Evolutionary conservation across 1,284 basidiomycete species (phyloP).

Genomic region (Ceratobasidium sp.): DNA sequence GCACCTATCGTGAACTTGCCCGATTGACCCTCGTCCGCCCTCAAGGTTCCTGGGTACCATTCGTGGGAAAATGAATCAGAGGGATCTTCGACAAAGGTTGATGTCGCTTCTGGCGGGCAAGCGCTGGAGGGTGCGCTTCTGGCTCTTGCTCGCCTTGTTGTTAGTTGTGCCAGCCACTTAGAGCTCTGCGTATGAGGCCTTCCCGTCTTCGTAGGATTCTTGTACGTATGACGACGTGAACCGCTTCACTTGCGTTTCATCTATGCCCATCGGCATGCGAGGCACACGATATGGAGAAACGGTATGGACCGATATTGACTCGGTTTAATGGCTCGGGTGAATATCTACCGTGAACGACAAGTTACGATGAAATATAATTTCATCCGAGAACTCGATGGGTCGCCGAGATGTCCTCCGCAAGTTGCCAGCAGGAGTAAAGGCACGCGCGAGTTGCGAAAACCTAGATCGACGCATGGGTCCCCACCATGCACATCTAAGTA

Average conservation of each 20-base stretch:
- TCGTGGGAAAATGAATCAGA: background rate
- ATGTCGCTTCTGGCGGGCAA: background rate
- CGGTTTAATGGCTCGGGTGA: background rate
- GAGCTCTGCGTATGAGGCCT: too few species aligned
- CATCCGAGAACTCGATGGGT: background rate
- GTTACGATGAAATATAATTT: background rate
- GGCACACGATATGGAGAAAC: too few species aligned
- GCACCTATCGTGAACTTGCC: conserved; percentile 21
- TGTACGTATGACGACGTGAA: too few species aligned
- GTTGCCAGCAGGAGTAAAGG: background rate
- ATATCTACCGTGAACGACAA: too few species aligned
- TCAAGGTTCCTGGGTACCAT: conserved; percentile 3
- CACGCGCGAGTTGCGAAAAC: background rate
- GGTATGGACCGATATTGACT: background rate
- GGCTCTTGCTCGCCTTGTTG: too few species aligned
- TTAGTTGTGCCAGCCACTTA: too few species aligned
- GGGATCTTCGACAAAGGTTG: background rate
- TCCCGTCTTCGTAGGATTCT: too few species aligned
- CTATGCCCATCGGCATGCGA: too few species aligned
- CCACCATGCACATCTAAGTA: background rate
- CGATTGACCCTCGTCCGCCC: background rate
- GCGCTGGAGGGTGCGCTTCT: too few species aligned
- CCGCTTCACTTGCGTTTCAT: too few species aligned
- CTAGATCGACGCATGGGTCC: background rate
- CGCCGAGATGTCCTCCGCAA: background rate